Conservation (phyloP, 176 grass and related monocot species). For the Lolium multiflorum region DNA sequence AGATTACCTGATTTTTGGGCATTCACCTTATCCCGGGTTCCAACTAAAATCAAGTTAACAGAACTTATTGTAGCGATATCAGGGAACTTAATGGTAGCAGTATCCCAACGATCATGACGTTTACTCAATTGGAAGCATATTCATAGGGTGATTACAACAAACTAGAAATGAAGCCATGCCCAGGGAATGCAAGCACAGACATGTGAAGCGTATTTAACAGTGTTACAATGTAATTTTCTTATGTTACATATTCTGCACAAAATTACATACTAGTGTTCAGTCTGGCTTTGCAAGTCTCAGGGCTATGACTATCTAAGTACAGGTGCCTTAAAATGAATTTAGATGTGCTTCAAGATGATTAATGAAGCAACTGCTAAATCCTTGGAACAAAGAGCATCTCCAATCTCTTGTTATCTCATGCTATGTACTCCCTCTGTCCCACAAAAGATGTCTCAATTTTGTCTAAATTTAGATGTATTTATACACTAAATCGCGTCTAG, state of each 20-base stretch:
- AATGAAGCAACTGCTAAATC: not conserved
- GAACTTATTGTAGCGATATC: not conserved
- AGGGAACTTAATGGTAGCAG: not conserved
- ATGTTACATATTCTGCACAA: not conserved
- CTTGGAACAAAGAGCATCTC: not conserved
- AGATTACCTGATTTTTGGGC: not conserved
- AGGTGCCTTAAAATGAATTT: not conserved
- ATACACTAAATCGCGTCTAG: too few relatives aligned
- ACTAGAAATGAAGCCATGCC: not conserved
- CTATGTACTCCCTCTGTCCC: too few relatives aligned
- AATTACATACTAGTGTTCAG: too few relatives aligned
- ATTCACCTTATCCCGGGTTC: not conserved
- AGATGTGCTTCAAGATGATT: not conserved
- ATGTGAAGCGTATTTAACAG: not conserved
- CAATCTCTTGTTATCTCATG: not conserved
- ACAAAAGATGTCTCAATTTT: too few relatives aligned
- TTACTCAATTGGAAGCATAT: not conserved
- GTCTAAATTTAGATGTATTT: too few relatives aligned
- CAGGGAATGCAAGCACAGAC: not conserved
- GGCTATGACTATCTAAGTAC: conserved; percentile 2
- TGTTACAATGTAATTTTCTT: not conserved
- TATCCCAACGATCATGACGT: not conserved
- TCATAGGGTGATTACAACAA: not conserved
- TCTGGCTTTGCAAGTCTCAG: too few relatives aligned
- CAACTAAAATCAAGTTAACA: not conserved